Percentiles rank a stretch among this genome's conserved stretches.
These are phyloP conservation scores for Cardamine chenopodiifolia DNA, from an alignment of 345 rosid species.

Conservation along the genomic window DNA sequence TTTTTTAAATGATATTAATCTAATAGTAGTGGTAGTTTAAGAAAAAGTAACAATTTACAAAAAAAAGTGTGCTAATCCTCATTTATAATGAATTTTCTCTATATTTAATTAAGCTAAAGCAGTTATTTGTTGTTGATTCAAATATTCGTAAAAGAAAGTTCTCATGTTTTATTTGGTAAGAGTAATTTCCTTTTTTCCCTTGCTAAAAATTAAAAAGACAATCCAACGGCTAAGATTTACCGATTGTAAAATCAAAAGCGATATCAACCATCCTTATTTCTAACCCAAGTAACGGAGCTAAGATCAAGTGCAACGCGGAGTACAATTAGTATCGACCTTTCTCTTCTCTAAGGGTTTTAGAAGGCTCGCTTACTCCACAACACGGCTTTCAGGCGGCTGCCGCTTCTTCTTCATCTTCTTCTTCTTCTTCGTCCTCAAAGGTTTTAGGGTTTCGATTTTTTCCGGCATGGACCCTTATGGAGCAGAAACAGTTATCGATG, in stretches of 20 bases:
- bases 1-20: too few relatives aligned
- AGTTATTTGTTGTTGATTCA: too few relatives aligned
- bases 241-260: neutral
- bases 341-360: constrained; percentile 39
- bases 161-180: too few relatives aligned
- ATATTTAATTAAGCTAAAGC: too few relatives aligned
- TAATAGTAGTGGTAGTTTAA: too few relatives aligned
- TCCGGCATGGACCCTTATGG: constrained; percentile 55
- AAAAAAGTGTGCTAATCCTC: too few relatives aligned
- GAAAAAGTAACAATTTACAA: too few relatives aligned
- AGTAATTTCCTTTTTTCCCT: neutral
- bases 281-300: constrained; percentile 9
- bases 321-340: constrained; percentile 10
- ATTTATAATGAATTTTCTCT: too few relatives aligned
- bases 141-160: too few relatives aligned
- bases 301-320: constrained; percentile 27
- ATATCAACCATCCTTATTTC: constrained; percentile 5
- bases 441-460: constrained; percentile 22
- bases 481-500: constrained; percentile 47
- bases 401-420: constrained; percentile 23
- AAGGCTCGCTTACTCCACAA: constrained; percentile 33
- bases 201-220: neutral
- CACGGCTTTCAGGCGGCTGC: constrained; percentile 38
- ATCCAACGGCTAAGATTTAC: constrained; percentile 23
- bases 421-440: constrained; percentile 12